Base-by-base conservation (phyloP, 2,329 filamentous ascomycete genomes). In the Stemphylium lycopersici region DNA sequence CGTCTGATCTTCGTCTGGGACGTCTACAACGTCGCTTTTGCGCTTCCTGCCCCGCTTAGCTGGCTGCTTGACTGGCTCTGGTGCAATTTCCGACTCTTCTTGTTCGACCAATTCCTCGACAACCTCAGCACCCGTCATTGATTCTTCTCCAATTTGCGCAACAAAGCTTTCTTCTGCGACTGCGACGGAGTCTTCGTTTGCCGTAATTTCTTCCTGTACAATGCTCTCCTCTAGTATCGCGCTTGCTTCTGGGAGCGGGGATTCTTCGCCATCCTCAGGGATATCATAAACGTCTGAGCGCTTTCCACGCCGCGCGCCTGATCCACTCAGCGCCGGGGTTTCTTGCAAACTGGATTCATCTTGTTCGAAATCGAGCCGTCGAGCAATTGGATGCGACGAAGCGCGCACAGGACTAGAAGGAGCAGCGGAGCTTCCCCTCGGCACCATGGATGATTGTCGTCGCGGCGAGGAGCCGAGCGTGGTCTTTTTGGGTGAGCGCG, bases 401-500 rank as follows among this genome's bases (percentile, higher is more conserved):
- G 71, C 63, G 44, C 71, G 72, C 13, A 58, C 53, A 5, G 73
- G 71, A 31, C 68, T 73, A 1, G 65, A 66, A 4, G 47, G 32
- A 10, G 53, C 52, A 18, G 73, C 68, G 0, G 83, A 80, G 13
- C 81, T 84, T 11, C 83, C 83, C 15, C 78, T 77, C 39, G 80
- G 83, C 26, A 80, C 82, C 48, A 87, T 73, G 42, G 82, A 82
- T 4, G 83, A 85, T 62, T 85, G 86, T 51, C 83, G 81, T 57
- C 85, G 81, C 22, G 88, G 86, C 0, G 88, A 88, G 22, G 79
- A 77, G 6, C 76, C 79, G 47, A 82, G 79, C 31, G 81, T 77
- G 3, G 87, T 87, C 73, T 89, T 90, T 49, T 83, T 79, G 1
- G 88, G 88, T 2, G 87, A 90, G 61, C 63, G 84, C 76, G 81